Percentiles rank a stretch among this genome's conserved stretches.
phyloP scores from a whole-genome alignment of 2,329 filamentous ascomycete genomes.

The Sporothrix euskadiensis region DNA sequence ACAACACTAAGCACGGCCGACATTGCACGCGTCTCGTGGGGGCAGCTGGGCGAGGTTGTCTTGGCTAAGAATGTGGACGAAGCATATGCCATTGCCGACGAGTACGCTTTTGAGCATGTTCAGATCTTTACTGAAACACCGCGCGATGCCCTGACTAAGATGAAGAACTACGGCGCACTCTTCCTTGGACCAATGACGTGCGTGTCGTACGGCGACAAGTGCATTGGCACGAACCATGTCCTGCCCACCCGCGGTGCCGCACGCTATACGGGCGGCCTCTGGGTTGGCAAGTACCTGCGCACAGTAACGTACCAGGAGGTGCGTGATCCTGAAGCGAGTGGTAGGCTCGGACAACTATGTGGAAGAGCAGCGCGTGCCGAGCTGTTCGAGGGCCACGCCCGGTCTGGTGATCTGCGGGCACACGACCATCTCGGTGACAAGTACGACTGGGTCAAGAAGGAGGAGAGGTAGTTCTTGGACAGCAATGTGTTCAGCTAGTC shows the following conservation, averaged over 20 bases:
- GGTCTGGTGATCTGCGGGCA: slow-evolving; percentile 52
- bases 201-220: slow-evolving; percentile 57
- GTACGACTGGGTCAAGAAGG: slow-evolving; percentile 45
- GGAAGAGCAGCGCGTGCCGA: slow-evolving; percentile 52
- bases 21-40: slow-evolving; percentile 49
- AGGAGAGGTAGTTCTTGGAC: background rate
- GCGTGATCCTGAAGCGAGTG: slow-evolving; percentile 45
- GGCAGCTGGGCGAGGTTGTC: slow-evolving; percentile 48
- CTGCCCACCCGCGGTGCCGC: slow-evolving; percentile 51
- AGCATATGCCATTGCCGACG: slow-evolving; percentile 47
- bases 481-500: background rate
- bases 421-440: slow-evolving; percentile 46
- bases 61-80: slow-evolving; percentile 47
- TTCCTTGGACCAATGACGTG: slow-evolving; percentile 56
- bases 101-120: slow-evolving; percentile 53
- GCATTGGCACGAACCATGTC: slow-evolving; percentile 58
- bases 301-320: slow-evolving; percentile 58
- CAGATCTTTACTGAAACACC: slow-evolving; percentile 51
- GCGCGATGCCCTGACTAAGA: slow-evolving; percentile 51
- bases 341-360: slow-evolving; percentile 51
- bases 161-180: slow-evolving; percentile 53
- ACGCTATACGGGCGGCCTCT: slow-evolving; percentile 54
- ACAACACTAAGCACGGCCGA: slow-evolving; percentile 46
- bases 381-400: slow-evolving; percentile 55
- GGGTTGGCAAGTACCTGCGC: slow-evolving; percentile 56